Evolutionary conservation across 2,329 filamentous ascomycete species (phyloP), one percentile per base, ranked within the genome.

Genomic region (Aspergillus sp.): DNA sequence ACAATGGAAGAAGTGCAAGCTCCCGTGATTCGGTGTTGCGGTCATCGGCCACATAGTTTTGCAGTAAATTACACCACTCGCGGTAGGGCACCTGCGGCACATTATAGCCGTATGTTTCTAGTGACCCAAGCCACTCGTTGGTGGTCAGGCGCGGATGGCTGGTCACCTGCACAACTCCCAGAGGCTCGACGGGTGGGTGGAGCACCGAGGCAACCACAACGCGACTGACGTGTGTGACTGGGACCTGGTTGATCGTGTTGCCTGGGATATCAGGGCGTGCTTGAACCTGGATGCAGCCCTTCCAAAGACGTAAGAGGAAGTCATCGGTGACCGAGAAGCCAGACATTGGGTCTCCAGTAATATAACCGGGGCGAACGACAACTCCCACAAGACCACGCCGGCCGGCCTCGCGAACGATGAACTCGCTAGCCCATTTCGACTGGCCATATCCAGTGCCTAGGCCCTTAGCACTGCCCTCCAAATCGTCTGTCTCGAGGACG

Each of bases 171-270:
- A 82, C 78, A 4, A 95, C 87, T 50, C 78, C 74, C 2, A 82
- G 67, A 3, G 73, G 73, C 13, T 62, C 57, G n/a, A 64, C 56
- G 2, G 82, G 75, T 0, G 83, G 83, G 61, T 84, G 78, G 58
- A 94, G 76, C 0, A 82, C 78, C 4, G 84, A 75, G 0, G 90
- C 88, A 15, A 89, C 82, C 22, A 95, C 85, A 7, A 95, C 80
- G n/a, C 81, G 78, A 1, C 85, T 81, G 32, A 96, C 90, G 56
- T 95, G 88, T 53, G 83, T 82, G 20, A 95, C 90, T 0, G 91
- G 90, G 0, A 95, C 87, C 66, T 85, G 82, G 72, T 96, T 97
- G 67, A 96, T 82, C 0, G 88, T 88, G 73, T 95, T 97, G 65
- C 76, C 69, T 25, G 23, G 23, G 57, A 96, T 94, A 56, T 80